Percentiles rank a stretch among this genome's conserved stretches.
Evolutionary conservation across 352 stramenopile genomes (phyloP).

Genomic region (Vaucheria bursata): DNA sequence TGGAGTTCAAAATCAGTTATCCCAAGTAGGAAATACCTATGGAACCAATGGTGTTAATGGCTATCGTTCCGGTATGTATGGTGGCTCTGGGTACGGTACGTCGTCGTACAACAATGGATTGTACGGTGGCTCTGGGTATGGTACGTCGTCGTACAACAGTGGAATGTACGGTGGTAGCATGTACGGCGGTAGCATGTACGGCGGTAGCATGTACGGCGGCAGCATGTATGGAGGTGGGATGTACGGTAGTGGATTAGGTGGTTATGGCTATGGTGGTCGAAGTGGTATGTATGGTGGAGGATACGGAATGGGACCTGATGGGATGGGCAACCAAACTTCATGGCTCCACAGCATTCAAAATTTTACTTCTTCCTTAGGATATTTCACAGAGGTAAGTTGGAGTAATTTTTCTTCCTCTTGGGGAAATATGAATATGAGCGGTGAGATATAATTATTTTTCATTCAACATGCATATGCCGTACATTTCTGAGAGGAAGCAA

Average conservation of each 20-base stretch:
- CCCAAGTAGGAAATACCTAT: neutral
- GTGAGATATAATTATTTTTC: too few relatives aligned
- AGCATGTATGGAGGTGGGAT: constrained; percentile 26
- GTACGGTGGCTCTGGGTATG: constrained; percentile 10
- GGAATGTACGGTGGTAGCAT: constrained; percentile 9
- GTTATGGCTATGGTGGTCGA: constrained; percentile 9
- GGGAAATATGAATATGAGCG: too few relatives aligned
- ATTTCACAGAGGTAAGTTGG: constrained; percentile 43
- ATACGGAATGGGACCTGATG: constrained; percentile 16
- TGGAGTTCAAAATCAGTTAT: neutral
- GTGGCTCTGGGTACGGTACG: constrained; percentile 11
- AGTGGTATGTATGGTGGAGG: constrained; percentile 1
- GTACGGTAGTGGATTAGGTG: constrained; percentile 38
- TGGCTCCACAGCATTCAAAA: constrained; percentile 48
- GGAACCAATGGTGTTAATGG: constrained; percentile 1
- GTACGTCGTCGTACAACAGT: neutral
- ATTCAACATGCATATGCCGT: too few relatives aligned
- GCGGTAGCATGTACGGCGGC: neutral
- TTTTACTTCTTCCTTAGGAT: constrained; percentile 45
- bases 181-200: constrained; percentile 21
- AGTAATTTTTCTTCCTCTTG: neutral
- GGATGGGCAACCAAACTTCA: constrained; percentile 42
- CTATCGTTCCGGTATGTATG: constrained; percentile 10
- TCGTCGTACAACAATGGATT: neutral
- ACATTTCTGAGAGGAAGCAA: too few relatives aligned